Conservation (phyloP, 1,284 basidiomycete species). For the Chalciporus sp. region DNA sequence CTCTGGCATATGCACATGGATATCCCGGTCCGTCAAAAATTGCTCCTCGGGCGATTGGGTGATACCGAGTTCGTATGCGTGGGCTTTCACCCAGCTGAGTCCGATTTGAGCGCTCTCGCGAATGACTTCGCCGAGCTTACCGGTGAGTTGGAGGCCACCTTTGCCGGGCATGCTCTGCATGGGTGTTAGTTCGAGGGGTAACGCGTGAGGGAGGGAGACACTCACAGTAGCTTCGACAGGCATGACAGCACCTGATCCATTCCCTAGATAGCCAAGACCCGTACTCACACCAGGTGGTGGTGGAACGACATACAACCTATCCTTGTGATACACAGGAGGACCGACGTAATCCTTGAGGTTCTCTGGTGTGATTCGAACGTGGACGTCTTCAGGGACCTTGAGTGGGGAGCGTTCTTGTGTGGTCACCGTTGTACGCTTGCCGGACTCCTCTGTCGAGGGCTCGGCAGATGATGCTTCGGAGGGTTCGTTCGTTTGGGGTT, state of each 20-base stretch:
- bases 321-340: constrained; percentile 94
- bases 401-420: constrained; percentile 83
- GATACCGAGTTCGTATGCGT: constrained; percentile 88
- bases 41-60: constrained; percentile 71
- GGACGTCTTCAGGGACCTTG: constrained; percentile 77
- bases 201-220: constrained; percentile 16
- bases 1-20: constrained; percentile 96
- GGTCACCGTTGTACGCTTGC: constrained; percentile 59
- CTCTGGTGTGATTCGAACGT: constrained; percentile 82
- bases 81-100: constrained; percentile 90
- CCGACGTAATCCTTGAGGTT: constrained; percentile 97
- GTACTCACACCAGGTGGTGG: constrained; percentile 94
- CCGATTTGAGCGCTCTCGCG: constrained; percentile 95
- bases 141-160: constrained; percentile 87
- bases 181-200: neutral
- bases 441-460: constrained; percentile 25
- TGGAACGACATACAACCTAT: constrained; percentile 81
- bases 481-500: constrained; percentile 40
- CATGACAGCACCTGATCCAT: constrained; percentile 96
- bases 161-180: constrained; percentile 88
- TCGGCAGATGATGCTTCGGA: constrained; percentile 19
- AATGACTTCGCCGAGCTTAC: constrained; percentile 98
- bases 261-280: constrained; percentile 93
- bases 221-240: constrained; percentile 91
- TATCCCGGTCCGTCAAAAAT: constrained; percentile 82